Percentiles rank a stretch among this genome's conserved stretches.
Evolutionary conservation across 2,329 filamentous ascomycete species (phyloP).

Genomic region (Cladobotryum mycophilum): DNA sequence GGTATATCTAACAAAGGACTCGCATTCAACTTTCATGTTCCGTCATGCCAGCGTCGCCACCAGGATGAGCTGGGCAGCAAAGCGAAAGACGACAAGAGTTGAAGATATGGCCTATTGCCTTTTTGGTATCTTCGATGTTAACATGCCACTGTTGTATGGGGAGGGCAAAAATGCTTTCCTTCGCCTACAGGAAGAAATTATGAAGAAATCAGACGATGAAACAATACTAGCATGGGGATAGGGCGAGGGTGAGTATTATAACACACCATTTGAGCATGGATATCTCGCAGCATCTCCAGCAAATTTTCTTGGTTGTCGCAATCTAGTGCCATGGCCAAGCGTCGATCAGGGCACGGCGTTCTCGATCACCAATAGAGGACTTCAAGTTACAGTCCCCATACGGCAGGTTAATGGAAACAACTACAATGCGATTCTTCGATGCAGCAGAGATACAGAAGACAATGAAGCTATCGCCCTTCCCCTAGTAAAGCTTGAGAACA

Average conservation of each 20-base stretch:
- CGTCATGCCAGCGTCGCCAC: slow-evolving; percentile 10
- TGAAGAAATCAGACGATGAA: slow-evolving; percentile 15
- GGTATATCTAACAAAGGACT: background rate
- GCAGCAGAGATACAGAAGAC: too few species aligned
- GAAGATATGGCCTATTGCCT: slow-evolving; percentile 22
- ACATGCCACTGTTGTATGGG: slow-evolving; percentile 23
- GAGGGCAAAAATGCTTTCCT: slow-evolving; percentile 19
- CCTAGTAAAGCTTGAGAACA: too few species aligned
- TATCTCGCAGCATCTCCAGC: too few species aligned
- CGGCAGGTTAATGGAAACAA: background rate
- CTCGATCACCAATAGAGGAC: background rate
- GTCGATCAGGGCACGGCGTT: background rate
- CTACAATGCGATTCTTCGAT: too few species aligned
- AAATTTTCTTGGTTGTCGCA: too few species aligned
- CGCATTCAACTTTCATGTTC: too few species aligned
- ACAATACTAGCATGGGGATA: slow-evolving; percentile 19
- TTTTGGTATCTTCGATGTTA: slow-evolving; percentile 19
- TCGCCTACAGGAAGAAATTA: slow-evolving; percentile 21
- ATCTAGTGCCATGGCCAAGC: too few species aligned
- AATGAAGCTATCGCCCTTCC: too few species aligned
- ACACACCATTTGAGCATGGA: background rate
- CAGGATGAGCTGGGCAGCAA: slow-evolving; percentile 20
- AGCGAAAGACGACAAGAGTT: slow-evolving; percentile 15
- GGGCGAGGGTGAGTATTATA: background rate
- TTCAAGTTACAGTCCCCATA: background rate